Base-by-base conservation (phyloP, 192 early-diverging fungal genomes). In the Backusella tuberculispora region DNA sequence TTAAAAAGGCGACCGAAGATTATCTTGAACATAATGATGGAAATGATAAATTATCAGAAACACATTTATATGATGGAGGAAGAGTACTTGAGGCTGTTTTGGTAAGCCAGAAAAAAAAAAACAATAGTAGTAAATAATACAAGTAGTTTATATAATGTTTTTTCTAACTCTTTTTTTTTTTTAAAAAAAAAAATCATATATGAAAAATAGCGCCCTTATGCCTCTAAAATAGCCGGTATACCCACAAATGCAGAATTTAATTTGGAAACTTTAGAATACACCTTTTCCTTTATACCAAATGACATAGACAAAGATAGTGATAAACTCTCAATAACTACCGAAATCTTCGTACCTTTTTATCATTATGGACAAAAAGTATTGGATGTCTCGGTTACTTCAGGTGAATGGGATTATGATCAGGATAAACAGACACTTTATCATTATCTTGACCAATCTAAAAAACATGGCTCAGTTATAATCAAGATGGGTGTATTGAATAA, bases 31-130 rank as follows among this genome's bases (percentile, higher is more conserved):
- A 47, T 40, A 24, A 40, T 64, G 38, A 69, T 42, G 50, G 45
- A 3, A 41, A 26, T 37, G 19, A 73, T 43, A 45, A 63, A 29
- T 38, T 63, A 21, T 69, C 64, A 6, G 45, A 74, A 24, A 42
- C 63, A 9, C 77, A 70, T 42, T 86, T 90, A 40, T 89, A 95
- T 78, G 74, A 84, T 38, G 94, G 94, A 26, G 94, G 94, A 34
- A 77, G 94, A 26, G 94, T 90, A 0, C 74, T 95, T 29, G 92
- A 94, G 73, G 94, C 94, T 46, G 89, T 93, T 50, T 81, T 95
- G 68, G 88, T 89, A 84, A 75, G 80, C 29, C 29, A 34, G 2
- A 34, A 34, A 1, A 34, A 34, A n/a, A n/a, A 34, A 1, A 34
- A 34, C 2, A 34, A 2, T 34, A 34, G 29, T 34, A 34, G 29